These are phyloP conservation scores for Gaillardinia entomophila DNA, from an alignment of 805 yeast species.

Conservation along the genomic window DNA sequence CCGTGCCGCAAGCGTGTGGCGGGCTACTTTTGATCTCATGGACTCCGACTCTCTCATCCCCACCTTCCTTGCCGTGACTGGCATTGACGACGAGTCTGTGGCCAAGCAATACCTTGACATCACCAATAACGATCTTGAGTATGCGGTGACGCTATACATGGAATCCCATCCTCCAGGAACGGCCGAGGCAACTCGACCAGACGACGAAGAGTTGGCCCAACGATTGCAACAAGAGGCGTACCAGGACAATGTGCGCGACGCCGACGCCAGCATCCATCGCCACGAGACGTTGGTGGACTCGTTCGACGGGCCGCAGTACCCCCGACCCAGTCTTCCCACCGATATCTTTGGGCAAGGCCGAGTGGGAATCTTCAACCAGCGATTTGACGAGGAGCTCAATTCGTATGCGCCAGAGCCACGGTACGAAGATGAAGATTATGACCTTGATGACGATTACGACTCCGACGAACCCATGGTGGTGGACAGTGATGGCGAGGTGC, in stretches of 20 bases:
- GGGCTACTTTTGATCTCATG: too few relatives aligned
- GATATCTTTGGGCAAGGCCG: conserved; percentile 47
- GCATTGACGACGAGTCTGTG: conserved; percentile 55
- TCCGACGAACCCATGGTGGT: conserved; percentile 23
- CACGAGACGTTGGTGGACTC: conserved; percentile 70
- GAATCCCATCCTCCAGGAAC: conserved; percentile 38
- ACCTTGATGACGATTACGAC: conserved; percentile 17
- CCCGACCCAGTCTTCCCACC: conserved; percentile 14
- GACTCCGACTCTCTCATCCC: conserved; percentile 35
- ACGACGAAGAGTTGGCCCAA: conserved; percentile 55
- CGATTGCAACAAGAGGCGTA: conserved; percentile 62
- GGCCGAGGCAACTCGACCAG: too few relatives aligned
- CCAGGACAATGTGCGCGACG: conserved; percentile 34
- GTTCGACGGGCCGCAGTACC: conserved; percentile 9
- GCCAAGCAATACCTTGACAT: conserved; percentile 78
- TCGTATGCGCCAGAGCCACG: conserved; percentile 15
- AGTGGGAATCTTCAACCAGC: conserved; percentile 56
- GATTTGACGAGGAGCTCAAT: conserved; percentile 36
- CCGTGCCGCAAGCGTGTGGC: conserved; percentile 3
- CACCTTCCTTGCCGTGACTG: conserved; percentile 80
- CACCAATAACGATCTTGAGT: conserved; percentile 70
- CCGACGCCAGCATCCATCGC: conserved; percentile 71
- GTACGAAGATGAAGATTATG: conserved; percentile 14
- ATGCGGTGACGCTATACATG: conserved; percentile 77
- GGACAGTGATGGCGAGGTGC: conserved; percentile 24